phyloP scores from a whole-genome alignment of 805 yeast genomes.

The Clavispora carvajalis region DNA sequence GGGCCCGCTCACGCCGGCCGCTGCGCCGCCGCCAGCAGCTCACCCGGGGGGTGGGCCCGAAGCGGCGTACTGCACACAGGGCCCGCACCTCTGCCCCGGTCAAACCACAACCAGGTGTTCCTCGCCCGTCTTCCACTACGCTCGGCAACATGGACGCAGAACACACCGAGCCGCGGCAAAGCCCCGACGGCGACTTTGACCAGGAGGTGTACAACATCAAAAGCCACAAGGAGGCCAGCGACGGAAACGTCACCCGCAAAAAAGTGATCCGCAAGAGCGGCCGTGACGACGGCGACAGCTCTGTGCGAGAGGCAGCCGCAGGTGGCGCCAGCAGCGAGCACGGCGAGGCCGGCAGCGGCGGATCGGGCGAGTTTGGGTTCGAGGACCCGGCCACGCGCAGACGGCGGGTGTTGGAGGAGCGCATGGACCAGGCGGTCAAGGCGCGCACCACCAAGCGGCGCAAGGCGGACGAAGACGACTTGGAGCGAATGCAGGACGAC shows the following conservation, averaged over 20 bases:
- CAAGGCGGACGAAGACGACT: slow-evolving; percentile 82
- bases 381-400: slow-evolving; percentile 41
- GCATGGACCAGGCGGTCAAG: slow-evolving; percentile 72
- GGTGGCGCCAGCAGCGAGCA: slow-evolving; percentile 2
- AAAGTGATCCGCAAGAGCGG: slow-evolving; percentile 14
- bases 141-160: too few relatives aligned
- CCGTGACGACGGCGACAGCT: slow-evolving; percentile 1
- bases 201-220: slow-evolving; percentile 12
- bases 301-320: too few relatives aligned
- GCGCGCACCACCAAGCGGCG: slow-evolving; percentile 54
- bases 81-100: too few relatives aligned
- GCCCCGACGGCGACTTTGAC: slow-evolving; percentile 9
- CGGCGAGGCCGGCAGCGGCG: slow-evolving; percentile 5
- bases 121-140: too few relatives aligned
- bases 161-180: too few relatives aligned
- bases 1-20: too few relatives aligned
- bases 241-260: slow-evolving; percentile 14
- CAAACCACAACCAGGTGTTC: too few relatives aligned
- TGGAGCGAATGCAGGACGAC: slow-evolving; percentile 94
- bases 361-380: slow-evolving; percentile 18
- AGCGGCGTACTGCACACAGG: too few relatives aligned
- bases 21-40: too few relatives aligned
- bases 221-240: slow-evolving; percentile 9
- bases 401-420: slow-evolving; percentile 76
- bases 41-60: too few relatives aligned